phyloP scores from a whole-genome alignment of 441 rosid species.

The Raphanus hybrid region DNA sequence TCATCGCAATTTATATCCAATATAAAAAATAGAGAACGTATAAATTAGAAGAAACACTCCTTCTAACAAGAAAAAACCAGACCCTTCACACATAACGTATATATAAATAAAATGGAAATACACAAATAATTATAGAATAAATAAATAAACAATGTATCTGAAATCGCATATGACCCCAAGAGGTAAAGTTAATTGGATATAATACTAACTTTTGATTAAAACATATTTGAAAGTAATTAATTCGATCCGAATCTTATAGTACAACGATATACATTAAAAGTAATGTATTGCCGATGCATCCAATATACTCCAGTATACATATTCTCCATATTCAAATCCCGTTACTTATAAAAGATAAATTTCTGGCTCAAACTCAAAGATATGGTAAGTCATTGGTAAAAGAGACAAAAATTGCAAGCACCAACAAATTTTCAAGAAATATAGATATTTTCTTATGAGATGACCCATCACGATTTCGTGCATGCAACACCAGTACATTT shows the following conservation, averaged over 20 bases:
- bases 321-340: background rate
- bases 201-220: background rate
- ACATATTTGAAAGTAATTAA: background rate
- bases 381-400: conserved; percentile 4
- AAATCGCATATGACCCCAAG: background rate
- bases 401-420: conserved; percentile 5
- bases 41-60: background rate
- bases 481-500: conserved; percentile 8
- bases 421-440: conserved; percentile 3
- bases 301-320: background rate
- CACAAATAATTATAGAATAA: background rate
- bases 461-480: conserved; percentile 24
- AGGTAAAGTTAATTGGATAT: background rate
- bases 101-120: background rate
- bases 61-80: background rate
- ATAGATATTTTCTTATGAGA: conserved; percentile 1
- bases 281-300: conserved; percentile 8
- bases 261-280: conserved; percentile 14
- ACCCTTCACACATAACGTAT: background rate
- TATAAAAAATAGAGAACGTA: background rate
- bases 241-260: background rate
- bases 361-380: background rate
- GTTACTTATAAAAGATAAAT: background rate
- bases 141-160: background rate
- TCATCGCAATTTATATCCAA: background rate